Evolutionary conservation across 257 asterid species (phyloP).

Genomic region (Pogostemon cablin): DNA sequence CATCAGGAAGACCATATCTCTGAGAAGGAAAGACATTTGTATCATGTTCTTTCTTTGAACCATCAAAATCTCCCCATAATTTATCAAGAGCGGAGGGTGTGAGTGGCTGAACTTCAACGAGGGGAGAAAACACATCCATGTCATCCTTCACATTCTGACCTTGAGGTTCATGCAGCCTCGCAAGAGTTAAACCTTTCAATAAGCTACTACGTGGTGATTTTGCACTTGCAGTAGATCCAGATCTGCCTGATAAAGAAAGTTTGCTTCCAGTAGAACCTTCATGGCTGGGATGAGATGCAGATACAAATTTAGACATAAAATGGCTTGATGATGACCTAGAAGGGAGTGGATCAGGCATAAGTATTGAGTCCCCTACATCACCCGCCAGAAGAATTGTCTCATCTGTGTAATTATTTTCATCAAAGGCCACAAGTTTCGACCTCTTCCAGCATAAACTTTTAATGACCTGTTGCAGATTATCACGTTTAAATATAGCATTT

Average conservation of each 20-base stretch:
- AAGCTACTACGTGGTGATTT: constrained; percentile 65
- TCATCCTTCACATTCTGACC: constrained; percentile 76
- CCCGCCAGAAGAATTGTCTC: constrained; percentile 78
- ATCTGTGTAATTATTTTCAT: constrained; percentile 68
- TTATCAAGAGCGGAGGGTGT: constrained; percentile 77
- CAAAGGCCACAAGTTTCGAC: constrained; percentile 64
- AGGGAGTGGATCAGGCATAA: constrained; percentile 97
- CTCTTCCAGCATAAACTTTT: constrained; percentile 93
- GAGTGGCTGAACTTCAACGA: constrained; percentile 87
- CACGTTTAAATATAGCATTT: constrained; percentile 26
- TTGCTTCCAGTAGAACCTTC: constrained; percentile 51
- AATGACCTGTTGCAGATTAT: constrained; percentile 60
- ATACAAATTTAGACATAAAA: constrained; percentile 46
- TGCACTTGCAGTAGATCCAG: constrained; percentile 43
- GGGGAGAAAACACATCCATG: constrained; percentile 95
- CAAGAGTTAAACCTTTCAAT: constrained; percentile 59
- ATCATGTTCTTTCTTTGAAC: constrained; percentile 57
- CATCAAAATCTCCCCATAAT: constrained; percentile 65
- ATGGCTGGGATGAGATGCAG: constrained; percentile 62
- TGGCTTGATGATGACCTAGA: constrained; percentile 60
- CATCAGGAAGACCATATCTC: constrained; percentile 67
- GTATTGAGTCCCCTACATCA: constrained; percentile 72
- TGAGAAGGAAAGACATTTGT: constrained; percentile 60
- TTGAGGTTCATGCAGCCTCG: constrained; percentile 74
- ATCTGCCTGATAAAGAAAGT: constrained; percentile 45